phyloP scores from a whole-genome alignment of 2,329 filamentous ascomycete genomes.

The Fusarium denticulatum region DNA sequence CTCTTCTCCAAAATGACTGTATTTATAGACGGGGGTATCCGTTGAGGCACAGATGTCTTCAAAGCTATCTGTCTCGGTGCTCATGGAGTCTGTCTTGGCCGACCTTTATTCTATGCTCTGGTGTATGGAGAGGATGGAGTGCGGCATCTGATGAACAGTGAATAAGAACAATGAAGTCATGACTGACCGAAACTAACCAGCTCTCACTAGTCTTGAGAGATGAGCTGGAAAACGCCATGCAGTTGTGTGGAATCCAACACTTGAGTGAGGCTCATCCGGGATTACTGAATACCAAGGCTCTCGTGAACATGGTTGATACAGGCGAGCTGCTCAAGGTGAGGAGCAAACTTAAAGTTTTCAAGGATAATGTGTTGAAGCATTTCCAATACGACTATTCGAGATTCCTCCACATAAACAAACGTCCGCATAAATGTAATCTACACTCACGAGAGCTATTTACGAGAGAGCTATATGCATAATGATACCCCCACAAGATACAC shows the following conservation, averaged over 20 bases:
- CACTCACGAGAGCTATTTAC: too few species aligned
- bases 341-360: too few species aligned
- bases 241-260: rapidly evolving
- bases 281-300: not conserved
- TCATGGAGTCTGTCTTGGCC: not conserved
- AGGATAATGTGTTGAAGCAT: too few species aligned
- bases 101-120: not conserved
- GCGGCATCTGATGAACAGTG: not conserved
- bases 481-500: too few species aligned
- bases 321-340: rapidly evolving
- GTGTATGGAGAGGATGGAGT: not conserved
- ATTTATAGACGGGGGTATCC: rapidly evolving
- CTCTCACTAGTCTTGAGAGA: rapidly evolving
- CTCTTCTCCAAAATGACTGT: rapidly evolving
- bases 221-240: not conserved
- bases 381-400: too few species aligned
- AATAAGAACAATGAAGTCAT: rapidly evolving
- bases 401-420: too few species aligned
- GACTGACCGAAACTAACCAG: rapidly evolving
- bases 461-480: too few species aligned
- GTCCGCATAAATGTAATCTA: too few species aligned
- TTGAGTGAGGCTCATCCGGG: not conserved
- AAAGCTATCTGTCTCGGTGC: not conserved
- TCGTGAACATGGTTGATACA: not conserved
- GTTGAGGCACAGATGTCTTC: not conserved